These are phyloP conservation scores for Aspergillus mulundensis DNA, from an alignment of 495 filamentous ascomycete species.

Conservation along the genomic window DNA sequence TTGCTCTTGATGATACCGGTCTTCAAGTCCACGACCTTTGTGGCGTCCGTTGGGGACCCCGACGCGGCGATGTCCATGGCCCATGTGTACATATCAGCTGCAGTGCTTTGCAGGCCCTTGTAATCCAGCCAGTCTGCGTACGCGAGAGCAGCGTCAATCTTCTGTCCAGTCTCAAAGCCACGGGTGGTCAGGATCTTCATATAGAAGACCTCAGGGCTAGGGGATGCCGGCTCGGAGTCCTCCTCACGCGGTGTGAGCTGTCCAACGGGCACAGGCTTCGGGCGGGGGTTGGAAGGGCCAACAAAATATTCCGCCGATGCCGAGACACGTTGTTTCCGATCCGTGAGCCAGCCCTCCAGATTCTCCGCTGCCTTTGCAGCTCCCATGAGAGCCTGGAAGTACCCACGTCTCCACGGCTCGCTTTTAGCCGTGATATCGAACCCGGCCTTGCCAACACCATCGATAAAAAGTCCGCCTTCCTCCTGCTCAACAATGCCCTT, in stretches of 20 bases:
- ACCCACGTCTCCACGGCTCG: slow-evolving; percentile 77
- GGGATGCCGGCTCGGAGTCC: slow-evolving; percentile 61
- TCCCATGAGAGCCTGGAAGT: slow-evolving; percentile 74
- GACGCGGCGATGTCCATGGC: slow-evolving; percentile 63
- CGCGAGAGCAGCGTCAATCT: slow-evolving; percentile 70
- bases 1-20: slow-evolving; percentile 58
- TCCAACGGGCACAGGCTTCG: slow-evolving; percentile 63
- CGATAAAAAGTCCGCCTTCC: slow-evolving; percentile 52
- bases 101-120: slow-evolving; percentile 58
- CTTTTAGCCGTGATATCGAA: slow-evolving; percentile 70
- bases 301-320: slow-evolving; percentile 68
- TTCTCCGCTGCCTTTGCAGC: slow-evolving; percentile 72
- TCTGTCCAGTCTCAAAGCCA: slow-evolving; percentile 70
- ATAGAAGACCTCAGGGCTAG: slow-evolving; percentile 66
- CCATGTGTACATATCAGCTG: slow-evolving; percentile 67
- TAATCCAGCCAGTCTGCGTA: slow-evolving; percentile 82
- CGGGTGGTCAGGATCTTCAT: slow-evolving; percentile 70
- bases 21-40: slow-evolving; percentile 52
- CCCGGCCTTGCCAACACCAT: slow-evolving; percentile 53
- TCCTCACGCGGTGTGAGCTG: slow-evolving; percentile 62
- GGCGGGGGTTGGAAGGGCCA: slow-evolving; percentile 78
- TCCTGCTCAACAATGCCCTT: slow-evolving; percentile 53
- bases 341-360: slow-evolving; percentile 69
- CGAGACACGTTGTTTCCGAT: slow-evolving; percentile 58
- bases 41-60: slow-evolving; percentile 40